Evolutionary conservation across 371 early-diverging fungal species (phyloP).

Genomic region (Thermomucor indicae-seudaticae): DNA sequence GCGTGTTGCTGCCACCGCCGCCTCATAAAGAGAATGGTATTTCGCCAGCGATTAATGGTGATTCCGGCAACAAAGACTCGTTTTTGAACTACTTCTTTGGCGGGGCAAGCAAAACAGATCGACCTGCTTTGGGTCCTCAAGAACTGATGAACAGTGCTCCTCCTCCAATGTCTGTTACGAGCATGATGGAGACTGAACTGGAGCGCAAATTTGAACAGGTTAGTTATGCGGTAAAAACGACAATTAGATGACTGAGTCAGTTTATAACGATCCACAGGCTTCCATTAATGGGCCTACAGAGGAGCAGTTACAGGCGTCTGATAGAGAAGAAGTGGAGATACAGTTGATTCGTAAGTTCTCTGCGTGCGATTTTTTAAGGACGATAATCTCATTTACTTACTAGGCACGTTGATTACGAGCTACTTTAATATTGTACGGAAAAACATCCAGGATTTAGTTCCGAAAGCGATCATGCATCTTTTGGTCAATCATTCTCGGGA

Average conservation of each 20-base stretch:
- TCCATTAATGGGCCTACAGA: slow-evolving; percentile 9
- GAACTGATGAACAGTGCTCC: slow-evolving; percentile 29
- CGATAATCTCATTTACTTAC: too few relatives aligned
- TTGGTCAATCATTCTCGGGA: slow-evolving; percentile 77
- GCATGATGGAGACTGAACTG: slow-evolving; percentile 43
- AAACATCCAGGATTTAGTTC: slow-evolving; percentile 85
- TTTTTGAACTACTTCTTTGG: slow-evolving; percentile 81
- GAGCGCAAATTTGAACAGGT: slow-evolving; percentile 37
- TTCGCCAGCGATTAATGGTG: background rate
- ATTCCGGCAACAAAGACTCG: slow-evolving; percentile 48
- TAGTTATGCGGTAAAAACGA: too few relatives aligned
- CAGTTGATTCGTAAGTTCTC: slow-evolving; percentile 73
- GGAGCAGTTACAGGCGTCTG: slow-evolving; percentile 40
- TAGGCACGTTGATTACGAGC: slow-evolving; percentile 37
- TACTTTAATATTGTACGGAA: slow-evolving; percentile 49
- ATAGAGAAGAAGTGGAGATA: slow-evolving; percentile 82
- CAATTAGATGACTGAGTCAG: background rate
- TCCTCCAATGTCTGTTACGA: slow-evolving; percentile 37
- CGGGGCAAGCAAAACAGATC: slow-evolving; percentile 42
- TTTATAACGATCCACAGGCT: slow-evolving; percentile 12
- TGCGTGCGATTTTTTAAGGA: background rate
- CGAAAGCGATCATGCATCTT: slow-evolving; percentile 90
- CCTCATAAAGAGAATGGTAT: slow-evolving; percentile 18
- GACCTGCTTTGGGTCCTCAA: slow-evolving; percentile 36
- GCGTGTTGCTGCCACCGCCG: background rate